Evolutionary conservation across 192 early-diverging fungal genomes (phyloP).

Genomic region (Obelidium mucronatum): DNA sequence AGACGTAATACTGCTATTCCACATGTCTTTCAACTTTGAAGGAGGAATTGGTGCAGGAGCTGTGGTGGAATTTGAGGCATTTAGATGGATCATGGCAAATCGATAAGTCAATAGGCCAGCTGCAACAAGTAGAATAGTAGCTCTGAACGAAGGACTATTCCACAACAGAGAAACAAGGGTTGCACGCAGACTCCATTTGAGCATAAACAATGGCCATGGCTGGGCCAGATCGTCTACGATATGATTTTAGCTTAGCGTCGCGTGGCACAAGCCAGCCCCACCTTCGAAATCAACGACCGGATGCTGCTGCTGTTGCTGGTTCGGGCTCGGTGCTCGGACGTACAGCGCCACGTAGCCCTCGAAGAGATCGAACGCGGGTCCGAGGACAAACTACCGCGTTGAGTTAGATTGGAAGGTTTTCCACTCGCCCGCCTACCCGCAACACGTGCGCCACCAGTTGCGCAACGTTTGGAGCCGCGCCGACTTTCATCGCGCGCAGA

Average conservation of each 20-base stretch:
- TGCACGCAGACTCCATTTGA: slow-evolving; percentile 23
- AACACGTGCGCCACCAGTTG: not conserved
- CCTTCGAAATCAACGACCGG: not conserved
- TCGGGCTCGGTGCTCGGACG: not conserved
- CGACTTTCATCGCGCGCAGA: no score
- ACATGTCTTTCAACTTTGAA: not conserved
- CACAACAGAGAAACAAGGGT: not conserved
- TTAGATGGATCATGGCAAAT: not conserved
- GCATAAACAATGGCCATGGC: slow-evolving; percentile 13
- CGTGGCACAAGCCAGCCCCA: not conserved
- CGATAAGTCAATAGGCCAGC: not conserved
- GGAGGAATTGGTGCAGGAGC: not conserved
- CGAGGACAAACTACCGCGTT: slow-evolving; percentile 17
- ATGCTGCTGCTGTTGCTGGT: not conserved
- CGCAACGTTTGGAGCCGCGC: no score
- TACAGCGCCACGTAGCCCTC: not conserved
- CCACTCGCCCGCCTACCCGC: not conserved
- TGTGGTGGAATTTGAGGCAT: not conserved
- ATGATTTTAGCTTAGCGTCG: not conserved
- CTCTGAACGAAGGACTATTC: not conserved
- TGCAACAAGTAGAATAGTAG: not conserved
- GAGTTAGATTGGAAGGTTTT: no score
- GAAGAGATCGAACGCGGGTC: slow-evolving; percentile 3
- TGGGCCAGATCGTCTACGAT: not conserved
- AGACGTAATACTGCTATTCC: slow-evolving; percentile 9